Evolutionary conservation across 83 land plant species (phyloP).

Genomic region (Thuja plicata): DNA sequence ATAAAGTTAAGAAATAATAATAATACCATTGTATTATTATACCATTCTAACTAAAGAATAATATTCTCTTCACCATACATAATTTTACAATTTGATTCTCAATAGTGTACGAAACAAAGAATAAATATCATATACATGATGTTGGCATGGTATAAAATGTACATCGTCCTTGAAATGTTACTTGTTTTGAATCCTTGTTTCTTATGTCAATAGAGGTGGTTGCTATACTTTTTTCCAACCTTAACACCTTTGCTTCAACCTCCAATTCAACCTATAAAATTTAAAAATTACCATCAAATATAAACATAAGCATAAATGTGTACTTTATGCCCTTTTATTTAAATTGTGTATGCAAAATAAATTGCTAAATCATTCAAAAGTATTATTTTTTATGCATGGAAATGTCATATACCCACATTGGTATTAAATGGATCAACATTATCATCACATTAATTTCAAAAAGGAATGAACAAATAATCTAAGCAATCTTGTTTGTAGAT

Average conservation of each 20-base stretch:
- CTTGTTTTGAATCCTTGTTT: conserved; percentile 21
- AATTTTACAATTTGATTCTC: neutral
- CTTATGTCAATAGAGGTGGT: conserved; percentile 37
- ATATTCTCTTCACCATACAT: neutral
- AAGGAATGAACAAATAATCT: no score
- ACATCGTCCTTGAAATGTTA: conserved; percentile 30
- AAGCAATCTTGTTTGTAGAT: no score
- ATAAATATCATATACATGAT: conserved; percentile 28
- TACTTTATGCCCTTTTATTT: no score
- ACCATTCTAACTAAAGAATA: neutral
- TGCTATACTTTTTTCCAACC: conserved; percentile 52
- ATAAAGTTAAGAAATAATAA: no score
- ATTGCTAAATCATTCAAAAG: no score
- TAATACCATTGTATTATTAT: no score
- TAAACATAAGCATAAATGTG: neutral
- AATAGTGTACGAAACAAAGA: neutral
- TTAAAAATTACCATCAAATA: neutral
- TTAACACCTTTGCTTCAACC: conserved; percentile 35
- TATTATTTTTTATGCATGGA: no score
- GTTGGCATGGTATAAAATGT: conserved; percentile 44
- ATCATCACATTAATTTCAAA: no score
- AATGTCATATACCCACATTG: no score
- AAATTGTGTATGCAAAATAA: no score
- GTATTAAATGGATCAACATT: no score
- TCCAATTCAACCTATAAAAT: conserved; percentile 33